phyloP scores from a whole-genome alignment of 495 filamentous ascomycete species.

The Penicillium egyptiacum region DNA sequence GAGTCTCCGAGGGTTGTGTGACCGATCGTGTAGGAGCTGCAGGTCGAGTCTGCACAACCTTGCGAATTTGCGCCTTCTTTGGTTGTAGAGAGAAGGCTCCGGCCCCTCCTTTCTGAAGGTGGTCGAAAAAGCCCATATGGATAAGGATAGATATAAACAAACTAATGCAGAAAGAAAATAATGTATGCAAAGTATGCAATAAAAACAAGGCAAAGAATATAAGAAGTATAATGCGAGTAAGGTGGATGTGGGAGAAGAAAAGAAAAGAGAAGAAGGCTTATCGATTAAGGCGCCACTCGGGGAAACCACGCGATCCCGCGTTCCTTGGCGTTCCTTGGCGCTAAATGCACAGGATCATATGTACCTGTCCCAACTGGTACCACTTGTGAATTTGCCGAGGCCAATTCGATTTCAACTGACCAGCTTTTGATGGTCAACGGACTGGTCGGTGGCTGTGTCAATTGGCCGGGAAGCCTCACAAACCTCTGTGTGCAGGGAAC shows the following conservation, averaged over 20 bases:
- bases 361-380: too few species aligned
- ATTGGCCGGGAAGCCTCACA: too few species aligned
- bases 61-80: slow-evolving; percentile 51
- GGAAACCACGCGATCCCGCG: slow-evolving; percentile 19
- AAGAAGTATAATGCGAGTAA: slow-evolving; percentile 20
- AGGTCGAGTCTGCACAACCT: slow-evolving; percentile 45
- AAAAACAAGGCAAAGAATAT: slow-evolving; percentile 13
- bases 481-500: too few species aligned
- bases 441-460: too few species aligned
- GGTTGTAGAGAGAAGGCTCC: slow-evolving; percentile 50
- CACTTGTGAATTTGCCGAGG: too few species aligned
- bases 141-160: slow-evolving; percentile 23
- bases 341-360: slow-evolving; percentile 1
- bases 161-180: slow-evolving; percentile 16
- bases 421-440: too few species aligned
- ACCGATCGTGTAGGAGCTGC: slow-evolving; percentile 35
- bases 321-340: slow-evolving; percentile 8
- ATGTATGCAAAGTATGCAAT: slow-evolving; percentile 14
- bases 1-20: slow-evolving; percentile 24
- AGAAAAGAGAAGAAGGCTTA: slow-evolving; percentile 19
- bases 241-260: slow-evolving; percentile 9
- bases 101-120: slow-evolving; percentile 54
- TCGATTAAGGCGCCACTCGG: slow-evolving; percentile 35
- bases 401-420: too few species aligned
- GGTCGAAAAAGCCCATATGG: slow-evolving; percentile 57